Base-by-base conservation (phyloP, 129 eudicot species). In the Lactuca sativa region DNA sequence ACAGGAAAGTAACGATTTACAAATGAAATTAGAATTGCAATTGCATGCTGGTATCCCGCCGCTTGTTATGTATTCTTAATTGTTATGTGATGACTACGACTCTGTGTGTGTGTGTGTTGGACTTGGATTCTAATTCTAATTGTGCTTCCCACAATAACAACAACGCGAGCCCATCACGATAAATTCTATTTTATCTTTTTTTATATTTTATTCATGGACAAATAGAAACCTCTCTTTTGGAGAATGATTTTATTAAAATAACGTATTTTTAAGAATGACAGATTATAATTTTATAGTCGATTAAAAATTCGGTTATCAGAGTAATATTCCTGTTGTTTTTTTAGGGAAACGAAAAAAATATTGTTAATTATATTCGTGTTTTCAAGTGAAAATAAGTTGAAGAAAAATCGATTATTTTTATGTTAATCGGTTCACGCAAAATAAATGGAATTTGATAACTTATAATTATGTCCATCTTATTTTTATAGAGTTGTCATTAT, bases 41-140 rank as follows among this genome's bases (percentile, higher is more conserved):
- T 71, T 74, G 80, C 56, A 82, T 68, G 77, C 78, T 75, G 14
- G 66, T 56, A 76, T 75, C 70, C 76, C 87, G 87, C 87, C 87
- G 79, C 82, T 32, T 82, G 87, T 78, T 74, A 72, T 72, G 52
- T 40, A 25, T 25, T 25, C 30, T 25, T 25, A 25, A 25, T 25
- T 25, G 30, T 25, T 25, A 25, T 25, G 30, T 59, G 36, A 59
- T 62, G 62, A 61, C 77, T 72, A 61, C 40, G 52, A 72, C 74
- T 69, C 17, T 52, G 9, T 40, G 40, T 56, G n/a, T 69, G 12
- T 52, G 9, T 40, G 40, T 56, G n/a, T 69, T 69, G 56, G 64
- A 69, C 62, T 61, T 52, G 69, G 69, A 62, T 56, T 47, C 1
- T 12, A n/a, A n/a, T 47, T 47, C 52, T 14, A 47, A 25, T 25